A percentile compares a stretch with the other conserved stretches of the same genome.
phyloP scores from a whole-genome alignment of 768 basidiomycete species.

The Suillus bovinus region DNA sequence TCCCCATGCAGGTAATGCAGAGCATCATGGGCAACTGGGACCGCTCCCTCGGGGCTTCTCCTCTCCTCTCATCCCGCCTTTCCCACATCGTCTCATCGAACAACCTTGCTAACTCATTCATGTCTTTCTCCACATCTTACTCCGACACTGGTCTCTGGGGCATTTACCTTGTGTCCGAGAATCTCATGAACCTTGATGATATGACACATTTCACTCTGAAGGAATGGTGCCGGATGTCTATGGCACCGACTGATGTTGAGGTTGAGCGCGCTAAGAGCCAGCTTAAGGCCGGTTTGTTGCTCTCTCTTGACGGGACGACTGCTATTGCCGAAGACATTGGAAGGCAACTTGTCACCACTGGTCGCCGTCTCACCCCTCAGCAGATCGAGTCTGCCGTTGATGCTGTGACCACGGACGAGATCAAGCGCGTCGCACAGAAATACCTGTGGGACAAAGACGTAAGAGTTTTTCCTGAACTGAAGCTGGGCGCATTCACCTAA shows the following conservation, averaged over 20 bases:
- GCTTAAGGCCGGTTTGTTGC: conserved; percentile 90
- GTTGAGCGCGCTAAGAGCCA: conserved; percentile 99
- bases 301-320: conserved; percentile 93
- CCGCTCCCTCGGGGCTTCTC: conserved; percentile 87
- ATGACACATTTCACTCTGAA: conserved; percentile 89
- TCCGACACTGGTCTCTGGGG: conserved; percentile 99
- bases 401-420: conserved; percentile 83
- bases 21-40: conserved; percentile 99
- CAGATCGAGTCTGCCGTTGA: conserved; percentile 95
- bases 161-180: conserved; percentile 96
- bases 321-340: conserved; percentile 98
- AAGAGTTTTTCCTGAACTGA: conserved; percentile 29
- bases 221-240: conserved; percentile 96
- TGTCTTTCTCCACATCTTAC: conserved; percentile 99
- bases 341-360: conserved; percentile 94
- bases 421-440: conserved; percentile 93
- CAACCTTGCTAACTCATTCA: conserved; percentile 98
- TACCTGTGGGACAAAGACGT: conserved; percentile 98
- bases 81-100: conserved; percentile 88
- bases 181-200: conserved; percentile 91
- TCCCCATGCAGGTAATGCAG: conserved; percentile 99
- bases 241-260: conserved; percentile 78
- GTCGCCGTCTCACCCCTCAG: conserved; percentile 84
- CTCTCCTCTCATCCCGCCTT: conserved; percentile 87
- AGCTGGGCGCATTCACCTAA: conserved; percentile 11